Base-by-base conservation (phyloP, 2,329 filamentous ascomycete species). In the Claviceps africana region DNA sequence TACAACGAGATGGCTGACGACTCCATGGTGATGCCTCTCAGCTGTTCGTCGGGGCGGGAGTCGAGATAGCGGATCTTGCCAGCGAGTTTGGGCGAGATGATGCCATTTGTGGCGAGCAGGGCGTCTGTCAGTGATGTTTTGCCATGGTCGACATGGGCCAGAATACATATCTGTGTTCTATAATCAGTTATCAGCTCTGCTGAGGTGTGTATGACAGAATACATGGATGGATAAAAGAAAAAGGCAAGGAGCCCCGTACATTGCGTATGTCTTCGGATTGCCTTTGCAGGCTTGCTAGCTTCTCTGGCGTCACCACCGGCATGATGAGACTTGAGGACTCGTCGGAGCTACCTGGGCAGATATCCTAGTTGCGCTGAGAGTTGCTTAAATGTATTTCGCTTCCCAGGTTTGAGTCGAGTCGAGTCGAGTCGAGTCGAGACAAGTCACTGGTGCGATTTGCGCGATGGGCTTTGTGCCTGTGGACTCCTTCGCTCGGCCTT, bases 11-110 rank as follows among this genome's bases (percentile, higher is more conserved):
- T 98, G 56, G 93, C 93, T 6, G 91, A 97, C 0, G 93, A 97
- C 68, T 98, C 93, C 93, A 98, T 98, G n/a, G 93, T 98, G 64
- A 98, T 98, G 53, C 93, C 93, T 58, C 93, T 85, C 17, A 87
- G 79, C 70, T 98, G 93, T 68, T 98, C 93, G 69, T 98, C 93
- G 1, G 91, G 91, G 44, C 93, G 78, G 22, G 93, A 97, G 71
- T 98, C 93, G 54, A 98, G 82, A 64, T 97, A 98, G 59, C 93
- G 85, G 69, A 98, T 94, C 75, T 97, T 97, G 67, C 93, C 93
- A 53, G 93, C 93, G 63, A 97, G 77, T 67, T 97, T 97, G 52
- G 91, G 88, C 31, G 93, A 97, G 64, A 98, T 98, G 72, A 98
- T 97, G 72, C 93, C 93, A 78, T 98, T 98, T 58, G 93, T 97